Conservation (phyloP, 768 basidiomycete species). For the Lentinula edodes region DNA sequence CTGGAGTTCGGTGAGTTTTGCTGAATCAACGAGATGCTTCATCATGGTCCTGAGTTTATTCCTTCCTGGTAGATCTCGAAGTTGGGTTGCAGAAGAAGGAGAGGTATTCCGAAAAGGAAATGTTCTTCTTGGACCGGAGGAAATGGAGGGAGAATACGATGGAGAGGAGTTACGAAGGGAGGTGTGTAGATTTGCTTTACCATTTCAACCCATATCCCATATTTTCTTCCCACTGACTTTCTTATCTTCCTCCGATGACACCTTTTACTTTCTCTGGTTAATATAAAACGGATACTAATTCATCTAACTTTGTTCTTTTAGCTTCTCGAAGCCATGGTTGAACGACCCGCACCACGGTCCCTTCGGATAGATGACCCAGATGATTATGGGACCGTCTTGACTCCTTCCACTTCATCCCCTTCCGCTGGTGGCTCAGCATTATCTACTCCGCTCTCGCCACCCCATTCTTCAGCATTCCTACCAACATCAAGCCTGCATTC, state of each 20-base stretch:
- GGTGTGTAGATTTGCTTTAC: slow-evolving; percentile 30
- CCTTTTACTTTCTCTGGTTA: neutral
- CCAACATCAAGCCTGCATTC: neutral
- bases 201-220: neutral
- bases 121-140: slow-evolving; percentile 72
- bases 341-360: slow-evolving; percentile 74
- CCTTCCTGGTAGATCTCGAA: slow-evolving; percentile 48
- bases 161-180: slow-evolving; percentile 86
- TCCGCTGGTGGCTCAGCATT: neutral
- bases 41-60: neutral
- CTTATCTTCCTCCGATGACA: too few species aligned
- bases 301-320: slow-evolving; percentile 18
- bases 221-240: too few species aligned
- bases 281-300: neutral
- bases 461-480: neutral
- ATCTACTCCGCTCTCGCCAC: neutral
- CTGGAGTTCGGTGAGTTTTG: neutral
- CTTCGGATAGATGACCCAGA: slow-evolving; percentile 39
- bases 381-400: slow-evolving; percentile 11
- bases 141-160: slow-evolving; percentile 86
- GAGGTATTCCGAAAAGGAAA: slow-evolving; percentile 93
- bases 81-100: slow-evolving; percentile 91
- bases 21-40: too few species aligned
- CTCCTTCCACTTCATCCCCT: slow-evolving; percentile 1
- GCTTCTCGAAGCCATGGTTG: slow-evolving; percentile 84